A percentile compares a stretch with the other conserved stretches of the same genome.
These are phyloP conservation scores for Chamaecyparis obtusa DNA, from an alignment of 75 land plant genomes.

Conservation along the genomic window DNA sequence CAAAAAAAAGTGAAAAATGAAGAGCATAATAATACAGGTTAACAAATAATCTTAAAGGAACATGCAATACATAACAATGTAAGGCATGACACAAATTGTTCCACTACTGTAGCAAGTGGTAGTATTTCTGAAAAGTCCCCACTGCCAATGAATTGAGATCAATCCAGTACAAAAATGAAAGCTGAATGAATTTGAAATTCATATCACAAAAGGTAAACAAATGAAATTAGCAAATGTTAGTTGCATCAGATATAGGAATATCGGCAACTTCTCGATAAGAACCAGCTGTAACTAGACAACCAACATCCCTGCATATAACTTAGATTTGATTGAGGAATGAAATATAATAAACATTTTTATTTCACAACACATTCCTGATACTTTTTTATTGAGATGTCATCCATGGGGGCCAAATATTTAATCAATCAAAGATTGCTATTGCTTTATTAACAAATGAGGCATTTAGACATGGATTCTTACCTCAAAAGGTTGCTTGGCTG, in stretches of 20 bases:
- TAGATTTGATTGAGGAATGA: neutral
- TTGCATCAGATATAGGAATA: neutral
- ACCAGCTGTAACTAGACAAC: neutral
- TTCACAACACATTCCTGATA: neutral
- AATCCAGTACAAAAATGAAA: neutral
- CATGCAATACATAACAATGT: neutral
- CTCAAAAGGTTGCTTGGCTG: conserved; percentile 64
- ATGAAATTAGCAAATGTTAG: neutral
- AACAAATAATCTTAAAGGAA: neutral
- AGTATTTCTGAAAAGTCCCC: neutral
- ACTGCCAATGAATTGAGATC: neutral
- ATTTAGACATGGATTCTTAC: conserved; percentile 24
- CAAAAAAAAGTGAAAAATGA: neutral
- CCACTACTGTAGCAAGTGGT: neutral
- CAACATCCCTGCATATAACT: neutral
- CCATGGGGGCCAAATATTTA: neutral
- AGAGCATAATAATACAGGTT: neutral
- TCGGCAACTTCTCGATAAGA: neutral
- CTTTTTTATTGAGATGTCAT: neutral
- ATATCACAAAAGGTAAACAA: neutral
- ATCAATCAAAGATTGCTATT: neutral
- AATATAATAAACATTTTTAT: neutral
- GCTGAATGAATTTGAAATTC: neutral
- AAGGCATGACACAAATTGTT: neutral
- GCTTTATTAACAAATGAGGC: neutral